phyloP scores from a whole-genome alignment of 352 stramenopile genomes.

The Globisporangium viniferum region DNA sequence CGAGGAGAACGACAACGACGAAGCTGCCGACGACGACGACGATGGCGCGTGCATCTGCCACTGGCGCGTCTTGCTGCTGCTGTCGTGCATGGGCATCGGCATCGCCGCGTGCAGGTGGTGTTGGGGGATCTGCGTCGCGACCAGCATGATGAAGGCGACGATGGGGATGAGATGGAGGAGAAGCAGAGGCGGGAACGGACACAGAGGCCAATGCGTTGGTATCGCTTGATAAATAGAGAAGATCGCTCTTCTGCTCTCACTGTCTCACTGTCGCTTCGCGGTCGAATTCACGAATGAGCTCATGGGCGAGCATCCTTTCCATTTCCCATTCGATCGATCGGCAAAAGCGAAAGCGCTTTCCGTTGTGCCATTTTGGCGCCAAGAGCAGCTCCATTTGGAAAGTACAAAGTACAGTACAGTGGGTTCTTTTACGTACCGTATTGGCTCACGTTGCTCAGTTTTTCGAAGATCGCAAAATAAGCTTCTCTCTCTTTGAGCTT shows the following conservation, averaged over 20 bases:
- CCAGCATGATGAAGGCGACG: neutral
- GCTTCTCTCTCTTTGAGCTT: neutral
- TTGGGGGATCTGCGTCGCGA: neutral
- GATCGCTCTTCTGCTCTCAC: neutral
- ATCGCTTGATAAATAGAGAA: neutral
- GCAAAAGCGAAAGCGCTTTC: neutral
- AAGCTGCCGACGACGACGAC: neutral
- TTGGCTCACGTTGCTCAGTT: neutral
- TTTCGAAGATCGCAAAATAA: neutral
- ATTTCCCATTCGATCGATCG: no score
- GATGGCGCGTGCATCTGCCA: neutral
- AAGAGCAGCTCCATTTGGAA: neutral
- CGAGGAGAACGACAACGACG: neutral
- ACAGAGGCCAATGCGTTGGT: neutral
- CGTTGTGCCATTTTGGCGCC: neutral
- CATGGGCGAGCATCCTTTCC: no score
- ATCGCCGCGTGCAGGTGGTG: neutral
- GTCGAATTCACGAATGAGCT: constrained; percentile 1
- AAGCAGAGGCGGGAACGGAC: neutral
- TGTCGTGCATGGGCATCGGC: neutral
- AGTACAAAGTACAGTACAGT: no score
- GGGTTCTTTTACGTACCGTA: neutral
- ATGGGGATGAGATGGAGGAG: neutral
- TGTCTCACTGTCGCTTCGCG: constrained; percentile 2
- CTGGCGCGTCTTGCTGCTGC: neutral